Percentiles rank a stretch among this genome's conserved stretches.
Evolutionary conservation across 78 protist genomes (phyloP).

Genomic region (Protostelium mycophagum): DNA sequence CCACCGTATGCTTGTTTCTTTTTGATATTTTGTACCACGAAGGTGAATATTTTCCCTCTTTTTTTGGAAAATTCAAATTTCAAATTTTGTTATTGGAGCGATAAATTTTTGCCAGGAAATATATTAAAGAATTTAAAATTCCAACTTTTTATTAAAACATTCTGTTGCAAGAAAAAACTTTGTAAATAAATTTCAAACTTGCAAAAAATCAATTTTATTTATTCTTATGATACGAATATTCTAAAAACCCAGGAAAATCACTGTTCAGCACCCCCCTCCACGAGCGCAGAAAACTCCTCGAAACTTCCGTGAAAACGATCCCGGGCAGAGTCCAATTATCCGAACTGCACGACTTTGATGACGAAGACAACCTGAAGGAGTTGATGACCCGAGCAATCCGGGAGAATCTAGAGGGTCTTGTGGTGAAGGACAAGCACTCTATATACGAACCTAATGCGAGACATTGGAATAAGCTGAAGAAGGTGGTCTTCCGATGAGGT

Average conservation of each 20-base stretch:
- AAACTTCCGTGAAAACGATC: conserved; percentile 23
- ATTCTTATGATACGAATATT: too few species aligned
- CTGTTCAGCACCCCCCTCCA: conserved; percentile 40
- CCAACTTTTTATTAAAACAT: too few species aligned
- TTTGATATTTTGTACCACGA: conserved; percentile 81
- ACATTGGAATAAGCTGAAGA: conserved; percentile 86
- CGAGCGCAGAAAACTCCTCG: conserved; percentile 64
- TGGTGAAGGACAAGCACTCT: conserved; percentile 60
- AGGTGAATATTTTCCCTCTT: conserved; percentile 29
- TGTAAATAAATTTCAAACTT: too few species aligned
- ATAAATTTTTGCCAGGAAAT: too few species aligned
- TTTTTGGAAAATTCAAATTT: not conserved
- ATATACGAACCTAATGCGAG: conserved; percentile 77
- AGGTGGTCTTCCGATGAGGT: conserved; percentile 8
- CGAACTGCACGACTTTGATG: conserved; percentile 8
- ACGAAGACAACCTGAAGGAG: conserved; percentile 3
- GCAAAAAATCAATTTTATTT: too few species aligned
- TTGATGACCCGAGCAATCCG: conserved; percentile 35
- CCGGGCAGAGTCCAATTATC: conserved; percentile 45
- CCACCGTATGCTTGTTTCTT: conserved; percentile 60
- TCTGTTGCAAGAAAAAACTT: too few species aligned
- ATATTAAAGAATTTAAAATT: too few species aligned
- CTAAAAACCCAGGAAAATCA: too few species aligned
- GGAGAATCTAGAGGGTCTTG: conserved; percentile 80
- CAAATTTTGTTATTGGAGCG: too few species aligned